Evolutionary conservation across 345 rosid genomes (phyloP), one percentile per base, ranked within the genome.

Genomic region (Dipteronia dyeriana): DNA sequence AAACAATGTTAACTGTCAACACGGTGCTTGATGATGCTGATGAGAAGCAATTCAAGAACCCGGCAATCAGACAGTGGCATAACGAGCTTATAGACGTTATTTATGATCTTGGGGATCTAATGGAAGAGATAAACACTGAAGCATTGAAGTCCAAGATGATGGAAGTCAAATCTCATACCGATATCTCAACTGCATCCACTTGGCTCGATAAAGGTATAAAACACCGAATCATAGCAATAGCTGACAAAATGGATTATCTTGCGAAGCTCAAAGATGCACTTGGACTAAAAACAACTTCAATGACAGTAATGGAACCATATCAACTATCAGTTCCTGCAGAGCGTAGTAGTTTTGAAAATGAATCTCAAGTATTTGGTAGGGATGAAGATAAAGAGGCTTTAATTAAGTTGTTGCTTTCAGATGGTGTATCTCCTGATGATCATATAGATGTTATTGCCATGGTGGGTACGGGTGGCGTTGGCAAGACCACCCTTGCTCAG

Each of bases 241-340:
- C 67, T 14, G 19, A 25, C 19, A 73, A 59, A 39, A 25, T 78
- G 68, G 67, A 66, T 59, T 45, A 73, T 41, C 45, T 66, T 45
- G 76, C 26, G 9, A 29, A 57, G 54, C 68, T 66, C 53, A 73
- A 66, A 59, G 77, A 79, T 38, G 29, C 57, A 1, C 75, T 79
- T 63, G 75, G 75, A 38, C 70, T 77, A 9, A 49, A 2, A 75
- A 63, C 51, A 73, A 63, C 3, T 1, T 26, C 22, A 22, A 31
- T n/a, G 60, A 22, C 34, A 13, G 16, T 14, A 20, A 11, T 16
- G 7, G 25, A 25, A 53, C 9, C 17, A 29, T 14, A 38, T 57
- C 61, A 69, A 65, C 20, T 17, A 8, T 66, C 75, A 6, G 59
- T 66, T 81, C 67, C 85, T 97, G 3, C 90, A 88, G 75, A 96